phyloP scores from a whole-genome alignment of 2,329 filamentous ascomycete species.

The Trichoderma breve region DNA sequence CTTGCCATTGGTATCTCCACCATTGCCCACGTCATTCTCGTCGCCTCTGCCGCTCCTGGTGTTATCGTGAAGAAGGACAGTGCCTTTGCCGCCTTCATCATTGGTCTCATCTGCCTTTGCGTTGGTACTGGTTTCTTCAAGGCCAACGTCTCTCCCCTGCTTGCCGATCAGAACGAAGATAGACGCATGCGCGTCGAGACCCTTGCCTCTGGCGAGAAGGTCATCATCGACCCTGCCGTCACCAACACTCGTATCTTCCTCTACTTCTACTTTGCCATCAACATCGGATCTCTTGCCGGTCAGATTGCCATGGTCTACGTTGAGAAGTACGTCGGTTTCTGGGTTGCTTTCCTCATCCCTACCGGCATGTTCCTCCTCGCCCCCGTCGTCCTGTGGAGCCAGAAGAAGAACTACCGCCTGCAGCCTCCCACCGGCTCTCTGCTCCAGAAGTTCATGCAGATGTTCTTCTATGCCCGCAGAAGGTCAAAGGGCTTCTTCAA shows the following conservation, averaged over 20 bases:
- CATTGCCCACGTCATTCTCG: conserved; percentile 64
- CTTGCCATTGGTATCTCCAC: conserved; percentile 64
- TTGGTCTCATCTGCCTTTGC: conserved; percentile 56
- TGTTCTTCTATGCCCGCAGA: conserved; percentile 61
- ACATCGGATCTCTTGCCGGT: conserved; percentile 58
- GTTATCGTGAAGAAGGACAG: conserved; percentile 58
- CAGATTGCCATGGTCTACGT: conserved; percentile 66
- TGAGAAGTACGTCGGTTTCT: conserved; percentile 75
- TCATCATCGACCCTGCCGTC: conserved; percentile 67
- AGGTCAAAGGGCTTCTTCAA: conserved; percentile 65
- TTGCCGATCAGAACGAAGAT: conserved; percentile 68
- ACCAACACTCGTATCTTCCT: conserved; percentile 68
- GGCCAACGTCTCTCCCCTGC: conserved; percentile 70
- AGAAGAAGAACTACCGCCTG: conserved; percentile 59
- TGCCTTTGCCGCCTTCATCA: conserved; percentile 64
- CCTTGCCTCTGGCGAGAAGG: conserved; percentile 58
- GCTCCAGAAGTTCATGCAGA: conserved; percentile 62
- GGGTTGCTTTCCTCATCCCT: conserved; percentile 67
- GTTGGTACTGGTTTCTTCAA: conserved; percentile 79
- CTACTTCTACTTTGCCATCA: conserved; percentile 59
- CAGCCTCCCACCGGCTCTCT: conserved; percentile 70
- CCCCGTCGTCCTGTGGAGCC: conserved; percentile 59
- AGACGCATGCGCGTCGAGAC: conserved; percentile 54
- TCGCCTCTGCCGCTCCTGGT: conserved; percentile 60
- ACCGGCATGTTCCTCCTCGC: conserved; percentile 63